phyloP scores from a whole-genome alignment of 352 stramenopile genomes.

The Pythium plurisporium region DNA sequence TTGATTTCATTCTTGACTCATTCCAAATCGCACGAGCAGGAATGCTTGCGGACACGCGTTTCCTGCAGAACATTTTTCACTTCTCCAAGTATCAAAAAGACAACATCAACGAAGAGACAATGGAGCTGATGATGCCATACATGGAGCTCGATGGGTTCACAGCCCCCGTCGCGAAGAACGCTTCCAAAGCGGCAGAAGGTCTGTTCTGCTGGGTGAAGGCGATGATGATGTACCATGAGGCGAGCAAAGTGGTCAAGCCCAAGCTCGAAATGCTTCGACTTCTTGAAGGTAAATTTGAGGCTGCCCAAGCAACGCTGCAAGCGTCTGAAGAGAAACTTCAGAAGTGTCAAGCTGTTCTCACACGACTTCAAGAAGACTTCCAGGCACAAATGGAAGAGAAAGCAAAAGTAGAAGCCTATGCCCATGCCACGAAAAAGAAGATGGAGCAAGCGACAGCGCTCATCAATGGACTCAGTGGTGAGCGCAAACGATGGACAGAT shows the following conservation, averaged over 20 bases:
- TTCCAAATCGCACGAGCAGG: slow-evolving; percentile 93
- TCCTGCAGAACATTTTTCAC: slow-evolving; percentile 95
- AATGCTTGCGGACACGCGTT: slow-evolving; percentile 96
- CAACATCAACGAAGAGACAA: slow-evolving; percentile 98
- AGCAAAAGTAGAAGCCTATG: slow-evolving; percentile 95
- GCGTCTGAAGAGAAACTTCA: slow-evolving; percentile 90
- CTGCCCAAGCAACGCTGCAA: slow-evolving; percentile 93
- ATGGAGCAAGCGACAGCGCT: slow-evolving; percentile 97
- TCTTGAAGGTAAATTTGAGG: slow-evolving; percentile 95
- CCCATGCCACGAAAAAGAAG: slow-evolving; percentile 92
- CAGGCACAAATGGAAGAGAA: slow-evolving; percentile 97
- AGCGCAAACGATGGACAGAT: slow-evolving; percentile 96
- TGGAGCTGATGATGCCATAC: slow-evolving; percentile 96
- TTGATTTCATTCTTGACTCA: slow-evolving; percentile 96
- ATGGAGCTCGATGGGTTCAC: slow-evolving; percentile 97
- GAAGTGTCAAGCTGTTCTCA: slow-evolving; percentile 93
- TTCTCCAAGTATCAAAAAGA: slow-evolving; percentile 96
- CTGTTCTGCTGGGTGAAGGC: slow-evolving; percentile 96
- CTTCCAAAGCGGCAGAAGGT: slow-evolving; percentile 93
- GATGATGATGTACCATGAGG: slow-evolving; percentile 99
- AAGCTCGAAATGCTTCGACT: slow-evolving; percentile 97
- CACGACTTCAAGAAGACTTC: slow-evolving; percentile 95
- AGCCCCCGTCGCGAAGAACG: slow-evolving; percentile 95
- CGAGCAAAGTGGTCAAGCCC: slow-evolving; percentile 98
- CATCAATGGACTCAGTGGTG: slow-evolving; percentile 96